A percentile compares a stretch with the other conserved stretches of the same genome.
These are phyloP conservation scores for Nicotiana rustica DNA, from an alignment of 305 asterid genomes.

Conservation along the genomic window DNA sequence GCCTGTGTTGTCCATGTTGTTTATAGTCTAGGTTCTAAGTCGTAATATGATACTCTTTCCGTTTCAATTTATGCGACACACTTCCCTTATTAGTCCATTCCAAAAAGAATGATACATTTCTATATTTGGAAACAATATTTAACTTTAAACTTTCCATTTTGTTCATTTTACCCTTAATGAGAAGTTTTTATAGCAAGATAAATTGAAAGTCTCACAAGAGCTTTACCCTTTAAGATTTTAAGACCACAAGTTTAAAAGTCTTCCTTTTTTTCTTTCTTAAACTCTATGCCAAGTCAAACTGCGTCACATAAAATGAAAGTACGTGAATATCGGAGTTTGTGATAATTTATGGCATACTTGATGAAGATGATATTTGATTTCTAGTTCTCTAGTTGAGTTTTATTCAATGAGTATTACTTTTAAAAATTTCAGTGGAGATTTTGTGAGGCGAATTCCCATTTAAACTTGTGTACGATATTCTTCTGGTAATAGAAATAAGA, in stretches of 20 bases:
- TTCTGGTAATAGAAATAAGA: not conserved
- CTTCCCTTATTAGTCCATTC: too few relatives aligned
- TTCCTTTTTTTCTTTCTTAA: not conserved
- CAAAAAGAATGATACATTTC: too few relatives aligned
- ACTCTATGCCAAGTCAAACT: not conserved
- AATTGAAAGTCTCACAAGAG: too few relatives aligned
- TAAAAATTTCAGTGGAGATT: not conserved
- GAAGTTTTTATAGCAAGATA: too few relatives aligned
- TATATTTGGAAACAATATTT: too few relatives aligned
- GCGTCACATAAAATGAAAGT: too few relatives aligned
- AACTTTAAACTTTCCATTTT: too few relatives aligned
- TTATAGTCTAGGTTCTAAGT: not conserved
- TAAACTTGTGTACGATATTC: too few relatives aligned
- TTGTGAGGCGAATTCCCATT: not conserved
- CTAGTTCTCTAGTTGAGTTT: not conserved
- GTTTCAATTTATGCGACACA: too few relatives aligned
- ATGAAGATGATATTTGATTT: not conserved
- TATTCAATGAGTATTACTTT: not conserved
- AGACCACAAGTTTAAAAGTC: too few relatives aligned
- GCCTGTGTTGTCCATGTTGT: not conserved
- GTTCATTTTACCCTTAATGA: too few relatives aligned
- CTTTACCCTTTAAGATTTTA: not conserved
- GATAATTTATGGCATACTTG: not conserved
- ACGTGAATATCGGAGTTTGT: not conserved
- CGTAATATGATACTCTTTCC: too few relatives aligned